Evolutionary conservation across 2,329 filamentous ascomycete species (phyloP).

Genomic region (Curvularia sp.): DNA sequence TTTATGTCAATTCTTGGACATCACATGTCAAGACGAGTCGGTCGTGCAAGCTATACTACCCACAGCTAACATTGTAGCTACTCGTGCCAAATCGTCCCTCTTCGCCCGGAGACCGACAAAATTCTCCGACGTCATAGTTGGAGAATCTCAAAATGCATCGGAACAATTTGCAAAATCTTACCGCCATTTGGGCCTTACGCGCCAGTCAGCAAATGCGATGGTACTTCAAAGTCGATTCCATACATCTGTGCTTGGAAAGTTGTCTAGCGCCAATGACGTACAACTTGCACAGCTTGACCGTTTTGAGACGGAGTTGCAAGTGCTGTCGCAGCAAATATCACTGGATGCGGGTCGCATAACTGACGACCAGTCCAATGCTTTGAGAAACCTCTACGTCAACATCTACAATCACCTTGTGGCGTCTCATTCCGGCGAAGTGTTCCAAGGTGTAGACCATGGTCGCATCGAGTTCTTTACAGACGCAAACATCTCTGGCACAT

Average conservation of each 20-base stretch:
- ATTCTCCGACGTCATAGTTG: slow-evolving; percentile 16
- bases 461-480: slow-evolving; percentile 21
- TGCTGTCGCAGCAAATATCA: slow-evolving; percentile 48
- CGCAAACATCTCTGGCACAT: slow-evolving; percentile 27
- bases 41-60: slow-evolving; percentile 16
- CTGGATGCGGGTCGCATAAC: slow-evolving; percentile 47
- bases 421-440: slow-evolving; percentile 31
- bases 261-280: slow-evolving; percentile 46
- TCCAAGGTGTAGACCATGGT: slow-evolving; percentile 6
- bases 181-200: slow-evolving; percentile 37
- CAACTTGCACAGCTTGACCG: slow-evolving; percentile 51
- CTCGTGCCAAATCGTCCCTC: slow-evolving; percentile 41
- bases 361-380: slow-evolving; percentile 35
- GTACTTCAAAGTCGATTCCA: slow-evolving; percentile 42
- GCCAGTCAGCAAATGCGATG: slow-evolving; percentile 29
- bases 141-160: slow-evolving; percentile 20
- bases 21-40: slow-evolving; percentile 27
- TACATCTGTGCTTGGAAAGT: slow-evolving; percentile 36
- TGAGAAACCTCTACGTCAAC: slow-evolving; percentile 39
- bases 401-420: slow-evolving; percentile 32
- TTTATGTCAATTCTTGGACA: slow-evolving; percentile 48
- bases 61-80: slow-evolving; percentile 21
- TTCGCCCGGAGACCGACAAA: slow-evolving; percentile 50
- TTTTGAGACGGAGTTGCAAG: slow-evolving; percentile 51
- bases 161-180: slow-evolving; percentile 34